Conservation (phyloP, 257 asterid genomes). For the Verbena officinalis region DNA sequence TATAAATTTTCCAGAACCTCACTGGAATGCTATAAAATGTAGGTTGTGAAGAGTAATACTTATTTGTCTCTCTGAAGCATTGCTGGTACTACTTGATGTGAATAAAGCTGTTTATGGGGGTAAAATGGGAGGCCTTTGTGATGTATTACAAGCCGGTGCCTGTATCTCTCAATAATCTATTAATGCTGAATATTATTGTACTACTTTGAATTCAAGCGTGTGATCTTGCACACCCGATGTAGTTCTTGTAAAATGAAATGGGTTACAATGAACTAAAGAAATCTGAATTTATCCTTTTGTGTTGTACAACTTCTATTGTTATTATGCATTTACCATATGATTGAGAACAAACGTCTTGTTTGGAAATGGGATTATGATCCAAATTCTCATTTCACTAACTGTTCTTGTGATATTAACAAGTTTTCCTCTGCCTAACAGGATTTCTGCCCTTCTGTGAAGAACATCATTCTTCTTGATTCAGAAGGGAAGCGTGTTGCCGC, state of each 20-base stretch:
- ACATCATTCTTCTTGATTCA: constrained; percentile 59
- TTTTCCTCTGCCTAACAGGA: constrained; percentile 41
- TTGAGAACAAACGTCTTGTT: not conserved
- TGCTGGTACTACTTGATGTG: constrained; percentile 4
- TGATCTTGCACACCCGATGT: not conserved
- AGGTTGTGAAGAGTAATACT: not conserved
- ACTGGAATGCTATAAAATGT: not conserved
- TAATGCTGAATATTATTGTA: not conserved
- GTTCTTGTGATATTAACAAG: constrained; percentile 3
- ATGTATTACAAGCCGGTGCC: not conserved
- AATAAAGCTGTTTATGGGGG: not conserved
- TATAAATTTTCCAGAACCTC: not conserved
- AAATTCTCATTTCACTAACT: not conserved
- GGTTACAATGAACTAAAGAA: not conserved
- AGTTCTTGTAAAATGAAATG: not conserved
- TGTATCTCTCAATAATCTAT: not conserved
- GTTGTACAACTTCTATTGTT: not conserved
- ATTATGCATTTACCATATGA: not conserved
- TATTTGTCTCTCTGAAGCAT: not conserved
- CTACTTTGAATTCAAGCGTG: not conserved
- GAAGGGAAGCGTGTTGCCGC: constrained; percentile 74
- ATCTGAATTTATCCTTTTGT: not conserved
- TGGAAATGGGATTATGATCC: constrained; percentile 1
- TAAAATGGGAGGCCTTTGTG: not conserved
- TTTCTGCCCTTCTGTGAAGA: constrained; percentile 55